Percentiles rank a stretch among this genome's conserved stretches.
These are phyloP conservation scores for Gardenia jasminoides DNA, from an alignment of 257 asterid genomes.

Conservation along the genomic window DNA sequence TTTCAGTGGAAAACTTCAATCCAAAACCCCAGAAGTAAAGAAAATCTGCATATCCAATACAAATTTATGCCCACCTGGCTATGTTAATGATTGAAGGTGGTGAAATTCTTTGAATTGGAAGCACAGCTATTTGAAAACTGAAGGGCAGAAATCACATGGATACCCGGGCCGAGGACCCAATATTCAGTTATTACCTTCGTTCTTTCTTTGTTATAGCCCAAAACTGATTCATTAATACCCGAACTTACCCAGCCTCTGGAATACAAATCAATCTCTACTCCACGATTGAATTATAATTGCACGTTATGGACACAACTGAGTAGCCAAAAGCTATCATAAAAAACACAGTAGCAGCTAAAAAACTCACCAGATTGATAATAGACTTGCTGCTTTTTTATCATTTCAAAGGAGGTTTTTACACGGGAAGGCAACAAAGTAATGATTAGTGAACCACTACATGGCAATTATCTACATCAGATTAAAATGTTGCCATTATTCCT, in stretches of 20 bases:
- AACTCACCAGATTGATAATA: neutral
- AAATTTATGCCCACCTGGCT: neutral
- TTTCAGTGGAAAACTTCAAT: no score
- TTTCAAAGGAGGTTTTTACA: neutral
- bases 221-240: neutral
- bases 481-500: neutral
- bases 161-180: no score
- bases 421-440: neutral
- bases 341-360: neutral
- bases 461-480: conserved; percentile 6
- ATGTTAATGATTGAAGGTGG: neutral
- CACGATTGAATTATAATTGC: neutral
- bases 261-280: neutral
- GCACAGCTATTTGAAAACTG: neutral
- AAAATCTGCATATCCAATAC: neutral
- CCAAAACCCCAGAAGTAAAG: no score
- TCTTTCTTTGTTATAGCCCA: neutral
- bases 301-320: neutral
- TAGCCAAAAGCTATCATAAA: neutral
- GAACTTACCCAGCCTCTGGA: neutral
- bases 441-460: neutral
- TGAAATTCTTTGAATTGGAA: neutral
- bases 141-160: no score
- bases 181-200: no score
- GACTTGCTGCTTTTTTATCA: neutral